Base-by-base conservation (phyloP, 2,329 filamentous ascomycete species). In the Rugonectria rugulosa region DNA sequence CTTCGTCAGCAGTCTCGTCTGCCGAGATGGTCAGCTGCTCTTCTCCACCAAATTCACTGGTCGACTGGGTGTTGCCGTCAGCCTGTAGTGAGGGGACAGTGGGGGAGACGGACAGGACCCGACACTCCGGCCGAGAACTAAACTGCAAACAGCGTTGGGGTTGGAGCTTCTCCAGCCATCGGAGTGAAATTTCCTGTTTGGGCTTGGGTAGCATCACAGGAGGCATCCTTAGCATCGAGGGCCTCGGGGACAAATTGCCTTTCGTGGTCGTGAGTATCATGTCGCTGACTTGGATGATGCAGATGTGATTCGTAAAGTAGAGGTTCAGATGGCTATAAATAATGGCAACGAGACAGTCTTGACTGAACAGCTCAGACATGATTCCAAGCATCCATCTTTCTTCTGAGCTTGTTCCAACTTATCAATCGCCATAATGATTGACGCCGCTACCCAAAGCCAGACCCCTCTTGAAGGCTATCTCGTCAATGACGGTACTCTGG, bases 401-500 rank as follows among this genome's bases (percentile, higher is more conserved):
- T 8, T 17, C 32, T 2, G 2, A 32, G 29, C 29, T 11, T 32
- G 5, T 14, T 32, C 12, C 29, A 5, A 6, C 17, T 12, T 7
- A 5, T 31, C 14, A 8, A 11, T 9, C 15, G 7, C 6, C 36
- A 40, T 32, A n/a, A 48, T 48, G 45, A 21, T 48, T 40, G 45
- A 48, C 24, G 45, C 45, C 11, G 32, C 24, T n/a, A 40, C 34
- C 4, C 45, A 40, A n/a, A 36, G 17, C 4, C 45, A 48, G 19
- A 24, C 19, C 3, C 17, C 45, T 6, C 26, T 48, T 14, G 45
- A 48, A 26, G 45, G 45, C 24, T 48, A 29, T 26, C 24, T 48
- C 5, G 45, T 48, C 24, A 48, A 48, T n/a, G 45, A 48, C 6
- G 45, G 45, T 12, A 12, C 24, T 10, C 45, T 48, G 17, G 45